phyloP scores from a whole-genome alignment of 179 eudicot species.

The Silene vulgaris region DNA sequence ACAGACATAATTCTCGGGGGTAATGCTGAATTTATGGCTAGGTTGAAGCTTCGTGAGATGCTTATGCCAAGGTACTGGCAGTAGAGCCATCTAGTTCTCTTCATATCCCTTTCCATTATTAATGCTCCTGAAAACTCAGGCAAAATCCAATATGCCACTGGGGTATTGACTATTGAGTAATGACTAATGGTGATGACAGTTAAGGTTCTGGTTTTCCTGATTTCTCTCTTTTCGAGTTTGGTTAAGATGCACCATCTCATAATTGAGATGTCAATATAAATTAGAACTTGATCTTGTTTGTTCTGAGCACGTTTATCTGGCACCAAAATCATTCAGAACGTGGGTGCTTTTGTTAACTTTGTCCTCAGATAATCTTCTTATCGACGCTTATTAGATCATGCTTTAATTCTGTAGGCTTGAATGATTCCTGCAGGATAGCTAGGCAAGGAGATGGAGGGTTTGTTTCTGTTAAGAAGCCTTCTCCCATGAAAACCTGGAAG shows the following conservation, averaged over 20 bases:
- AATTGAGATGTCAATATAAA: not conserved
- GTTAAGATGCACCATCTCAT: constrained; percentile 4
- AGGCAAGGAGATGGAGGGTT: constrained; percentile 74
- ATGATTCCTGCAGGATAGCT: constrained; percentile 64
- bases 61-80: constrained; percentile 89
- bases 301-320: constrained; percentile 1
- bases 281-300: constrained; percentile 11
- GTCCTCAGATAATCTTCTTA: not conserved
- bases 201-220: not conserved
- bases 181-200: not conserved
- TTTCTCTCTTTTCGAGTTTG: not conserved
- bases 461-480: constrained; percentile 75
- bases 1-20: constrained; percentile 99
- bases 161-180: not conserved
- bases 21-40: constrained; percentile 99
- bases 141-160: not conserved
- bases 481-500: constrained; percentile 83
- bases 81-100: constrained; percentile 14
- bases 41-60: constrained; percentile 91
- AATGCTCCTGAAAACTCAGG: not conserved
- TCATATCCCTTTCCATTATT: not conserved
- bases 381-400: constrained; percentile 11
- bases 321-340: not conserved
- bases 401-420: constrained; percentile 17
- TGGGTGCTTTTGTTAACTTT: not conserved